Evolutionary conservation across 331 rosid species (phyloP).

Genomic region (Quercus tomentella): DNA sequence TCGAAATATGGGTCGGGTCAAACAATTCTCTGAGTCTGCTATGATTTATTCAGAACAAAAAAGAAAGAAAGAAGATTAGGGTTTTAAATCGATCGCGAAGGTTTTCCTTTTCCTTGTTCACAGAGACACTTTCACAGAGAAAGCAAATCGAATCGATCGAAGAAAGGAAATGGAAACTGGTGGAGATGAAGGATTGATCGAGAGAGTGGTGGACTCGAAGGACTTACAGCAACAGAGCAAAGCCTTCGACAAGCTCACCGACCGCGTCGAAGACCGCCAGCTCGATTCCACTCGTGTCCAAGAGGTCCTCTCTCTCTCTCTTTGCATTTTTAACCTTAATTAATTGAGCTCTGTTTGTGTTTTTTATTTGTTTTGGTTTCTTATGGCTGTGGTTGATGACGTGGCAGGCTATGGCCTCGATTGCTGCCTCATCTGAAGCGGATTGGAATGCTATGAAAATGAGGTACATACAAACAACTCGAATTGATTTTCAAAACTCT

Average conservation of each 20-base stretch:
- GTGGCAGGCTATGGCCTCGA: constrained; percentile 91
- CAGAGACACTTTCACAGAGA: background rate
- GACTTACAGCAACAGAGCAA: constrained; percentile 93
- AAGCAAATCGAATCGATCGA: background rate
- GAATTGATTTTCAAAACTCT: too few relatives aligned
- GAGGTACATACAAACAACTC: constrained; percentile 28
- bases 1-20: too few relatives aligned
- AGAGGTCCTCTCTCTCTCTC: constrained; percentile 35
- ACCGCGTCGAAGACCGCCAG: constrained; percentile 97
- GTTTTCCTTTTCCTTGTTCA: background rate
- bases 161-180: constrained; percentile 57
- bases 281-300: constrained; percentile 97
- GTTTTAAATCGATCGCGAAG: too few relatives aligned
- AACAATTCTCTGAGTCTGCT: too few relatives aligned
- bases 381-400: background rate
- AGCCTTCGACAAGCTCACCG: constrained; percentile 95
- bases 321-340: background rate
- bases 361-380: background rate
- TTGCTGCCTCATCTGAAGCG: constrained; percentile 84
- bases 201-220: constrained; percentile 66
- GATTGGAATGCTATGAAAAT: constrained; percentile 75
- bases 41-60: too few relatives aligned
- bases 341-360: background rate
- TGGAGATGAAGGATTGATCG: constrained; percentile 58
- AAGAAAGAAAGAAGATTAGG: too few relatives aligned